phyloP scores from a whole-genome alignment of 495 filamentous ascomycete genomes.

The Hypoxylon rickii region DNA sequence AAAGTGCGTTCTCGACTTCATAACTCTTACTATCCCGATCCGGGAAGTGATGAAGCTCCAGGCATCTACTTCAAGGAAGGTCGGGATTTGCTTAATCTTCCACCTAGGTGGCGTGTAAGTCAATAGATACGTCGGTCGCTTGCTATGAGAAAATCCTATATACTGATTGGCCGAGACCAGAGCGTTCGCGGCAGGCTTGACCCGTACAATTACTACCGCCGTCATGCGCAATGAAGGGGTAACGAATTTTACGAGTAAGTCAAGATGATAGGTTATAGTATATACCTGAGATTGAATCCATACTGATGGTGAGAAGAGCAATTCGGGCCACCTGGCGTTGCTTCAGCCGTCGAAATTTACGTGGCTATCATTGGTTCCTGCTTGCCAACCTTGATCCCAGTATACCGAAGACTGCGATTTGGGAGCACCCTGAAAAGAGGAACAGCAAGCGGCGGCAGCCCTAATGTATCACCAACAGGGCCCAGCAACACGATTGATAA shows the following conservation, averaged over 20 bases:
- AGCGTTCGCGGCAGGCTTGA: background rate
- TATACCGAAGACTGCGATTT: constrained; percentile 4
- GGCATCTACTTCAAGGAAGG: background rate
- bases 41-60: constrained; percentile 3
- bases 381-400: constrained; percentile 9
- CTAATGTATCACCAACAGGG: background rate
- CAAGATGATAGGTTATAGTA: background rate
- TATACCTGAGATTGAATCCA: background rate
- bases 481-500: background rate
- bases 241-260: constrained; percentile 3
- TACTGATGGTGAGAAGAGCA: background rate
- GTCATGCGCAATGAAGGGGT: background rate
- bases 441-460: too few species aligned
- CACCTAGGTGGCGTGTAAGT: constrained; percentile 4
- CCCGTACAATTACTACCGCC: background rate
- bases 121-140: background rate
- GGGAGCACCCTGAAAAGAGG: background rate
- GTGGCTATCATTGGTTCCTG: constrained; percentile 13
- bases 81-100: background rate
- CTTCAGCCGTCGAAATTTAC: constrained; percentile 14
- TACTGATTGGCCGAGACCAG: background rate
- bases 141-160: background rate
- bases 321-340: background rate
- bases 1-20: constrained; percentile 8
- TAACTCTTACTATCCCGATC: background rate